Evolutionary conservation across 192 early-diverging fungal species (phyloP), one percentile per base, ranked within the genome.

Genomic region (Umbelopsis isabellina): DNA sequence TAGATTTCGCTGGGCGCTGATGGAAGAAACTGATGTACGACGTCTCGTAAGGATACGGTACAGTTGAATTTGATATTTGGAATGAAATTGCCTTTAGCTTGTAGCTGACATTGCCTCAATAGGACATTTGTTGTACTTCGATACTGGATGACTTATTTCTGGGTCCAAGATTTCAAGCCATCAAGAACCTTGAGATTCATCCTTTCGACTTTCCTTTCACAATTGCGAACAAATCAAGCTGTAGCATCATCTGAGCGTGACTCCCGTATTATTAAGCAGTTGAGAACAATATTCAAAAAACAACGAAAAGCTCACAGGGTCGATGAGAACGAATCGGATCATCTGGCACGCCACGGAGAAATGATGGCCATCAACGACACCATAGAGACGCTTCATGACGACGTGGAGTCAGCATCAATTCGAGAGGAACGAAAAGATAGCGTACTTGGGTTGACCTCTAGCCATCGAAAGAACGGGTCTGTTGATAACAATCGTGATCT

Each of bases 101-200:
- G 37, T 41, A 41, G 10, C 33, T 41, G 12, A 66, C 50, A 20
- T 21, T 33, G 18, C 55, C 13, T 58, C 16, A 25, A 27, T 66
- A 86, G 84, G 35, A 80, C 83, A 0, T 87, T 87, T 66, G 83
- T 83, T 35, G 86, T 85, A 0, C 64, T 87, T 41, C 79, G 84
- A 6, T 77, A 84, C 67, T 87, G 86, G 86, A 73, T 87, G 30
- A 80, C 77, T 27, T 79, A 81, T 52, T 84, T 86, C 47, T 87
- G 81, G 67, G 55, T 67, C 16, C 72, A 83, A 25, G 86, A 87
- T 44, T 87, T 87, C 51, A 72, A 75, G 41, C 58, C 66, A 1
- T 83, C 82, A 70, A 74, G 79, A 27, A 72, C 80, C 6, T 67
- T 87, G 2, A 77, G 85, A n/a, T 84, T 83, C 46, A 78, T 80